Base-by-base conservation (phyloP, 257 asterid genomes). In the Solanum lycopersicoides region DNA sequence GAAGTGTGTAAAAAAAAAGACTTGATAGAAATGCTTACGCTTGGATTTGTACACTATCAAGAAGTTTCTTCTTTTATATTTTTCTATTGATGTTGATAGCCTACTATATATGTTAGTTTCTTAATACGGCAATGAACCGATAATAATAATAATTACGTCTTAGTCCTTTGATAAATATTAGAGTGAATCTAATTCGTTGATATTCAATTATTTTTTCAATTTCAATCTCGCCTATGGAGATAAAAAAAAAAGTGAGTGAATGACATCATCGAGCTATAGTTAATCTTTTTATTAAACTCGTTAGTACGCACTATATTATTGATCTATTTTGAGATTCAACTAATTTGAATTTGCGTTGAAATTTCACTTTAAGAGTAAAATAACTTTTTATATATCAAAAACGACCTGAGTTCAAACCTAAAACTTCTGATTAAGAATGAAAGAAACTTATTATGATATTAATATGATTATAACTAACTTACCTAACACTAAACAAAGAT, bases 311-410 rank as follows among this genome's bases (percentile, higher is more conserved):
- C 25, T 59, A 20, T 59, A 59, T 20, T 56, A 59, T 59, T 7
- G 66, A 59, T 59, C 4, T 2, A 1, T 20, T 59, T 59, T 59
- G 12, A 20, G 0, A 20, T 20, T 8, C 23, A 59, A 23, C 10
- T 20, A 59, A 59, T 59, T 59, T 20, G 2, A 5, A 59, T 59
- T 56, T 0, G 25, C 1, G 15, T 63, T 11, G 16, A n/a, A 63
- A 5, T 63, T 63, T 63, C 1, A 63, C 1, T 63, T 23, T 23
- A 0, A 23, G 0, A 20, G 0, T 63, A 10, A 63, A 63, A 0
- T 0, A n/a, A 4, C 3, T 63, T 63, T 0, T n/a, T n/a, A n/a
- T 11, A 0, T n/a, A n/a, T 11, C 0, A 63, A 23, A 11, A 8
- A 11, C 32, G 2, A 63, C 7, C 2, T 2, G 1, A 3, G 2